These are phyloP conservation scores for Hanseniaspora lachancei DNA, from an alignment of 805 yeast genomes.

Conservation along the genomic window DNA sequence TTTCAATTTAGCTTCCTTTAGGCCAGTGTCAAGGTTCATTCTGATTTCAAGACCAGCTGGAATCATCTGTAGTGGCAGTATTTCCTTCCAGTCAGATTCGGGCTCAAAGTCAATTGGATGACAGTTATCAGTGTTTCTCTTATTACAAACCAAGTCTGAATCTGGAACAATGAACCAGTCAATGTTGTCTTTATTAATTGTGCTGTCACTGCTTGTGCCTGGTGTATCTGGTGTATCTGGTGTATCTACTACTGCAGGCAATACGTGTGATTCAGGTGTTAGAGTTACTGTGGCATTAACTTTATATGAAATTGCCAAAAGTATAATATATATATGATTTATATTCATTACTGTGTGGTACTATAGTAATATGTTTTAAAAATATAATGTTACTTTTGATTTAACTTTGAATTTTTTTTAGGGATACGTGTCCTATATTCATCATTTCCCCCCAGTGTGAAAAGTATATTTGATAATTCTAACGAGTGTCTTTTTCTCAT, in stretches of 20 bases:
- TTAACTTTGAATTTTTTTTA: neutral
- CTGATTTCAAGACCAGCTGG: constrained; percentile 69
- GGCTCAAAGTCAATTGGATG: constrained; percentile 56
- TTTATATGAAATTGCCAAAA: neutral
- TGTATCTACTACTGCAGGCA: neutral
- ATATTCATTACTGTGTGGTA: neutral
- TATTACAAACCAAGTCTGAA: constrained; percentile 23
- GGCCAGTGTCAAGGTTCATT: constrained; percentile 58
- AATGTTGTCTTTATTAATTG: constrained; percentile 8
- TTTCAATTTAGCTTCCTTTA: constrained; percentile 50
- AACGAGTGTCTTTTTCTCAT: too few relatives aligned
- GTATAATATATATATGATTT: neutral
- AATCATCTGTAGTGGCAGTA: constrained; percentile 58
- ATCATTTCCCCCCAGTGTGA: neutral
- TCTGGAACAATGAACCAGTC: constrained; percentile 13
- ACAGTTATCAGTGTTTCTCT: constrained; percentile 33
- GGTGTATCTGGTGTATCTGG: neutral
- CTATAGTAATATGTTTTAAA: neutral
- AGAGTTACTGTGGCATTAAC: neutral
- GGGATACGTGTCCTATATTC: neutral
- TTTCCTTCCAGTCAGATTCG: constrained; percentile 50
- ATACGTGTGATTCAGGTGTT: neutral
- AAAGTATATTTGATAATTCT: neutral
- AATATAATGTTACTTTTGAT: too few relatives aligned
- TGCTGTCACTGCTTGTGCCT: neutral